phyloP scores from a whole-genome alignment of 2,329 filamentous ascomycete genomes.

The Apiospora phragmitis region DNA sequence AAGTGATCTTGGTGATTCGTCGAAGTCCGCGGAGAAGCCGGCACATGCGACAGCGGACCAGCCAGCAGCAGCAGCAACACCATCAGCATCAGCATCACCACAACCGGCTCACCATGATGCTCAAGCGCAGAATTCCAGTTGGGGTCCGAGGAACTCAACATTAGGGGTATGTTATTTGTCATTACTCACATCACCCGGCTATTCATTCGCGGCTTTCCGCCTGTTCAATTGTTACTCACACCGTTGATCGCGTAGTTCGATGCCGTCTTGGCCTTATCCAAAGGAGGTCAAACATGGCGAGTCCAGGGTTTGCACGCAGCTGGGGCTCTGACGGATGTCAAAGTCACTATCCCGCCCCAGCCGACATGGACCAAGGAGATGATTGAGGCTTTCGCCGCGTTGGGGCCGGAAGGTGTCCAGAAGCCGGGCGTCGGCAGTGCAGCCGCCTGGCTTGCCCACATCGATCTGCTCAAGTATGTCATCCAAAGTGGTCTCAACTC shows the following conservation, averaged over 20 bases:
- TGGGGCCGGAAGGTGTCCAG: conserved; percentile 18
- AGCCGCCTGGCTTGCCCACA: conserved; percentile 31
- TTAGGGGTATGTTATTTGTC: not conserved
- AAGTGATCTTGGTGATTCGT: not conserved
- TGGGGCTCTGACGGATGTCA: conserved; percentile 31
- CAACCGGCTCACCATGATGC: not conserved
- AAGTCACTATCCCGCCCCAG: conserved; percentile 34
- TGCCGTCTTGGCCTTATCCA: not conserved
- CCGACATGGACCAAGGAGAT: conserved; percentile 29
- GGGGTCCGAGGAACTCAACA: not conserved
- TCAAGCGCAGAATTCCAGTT: not conserved
- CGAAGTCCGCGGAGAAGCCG: not conserved
- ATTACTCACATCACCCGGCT: not conserved
- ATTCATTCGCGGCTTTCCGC: not conserved
- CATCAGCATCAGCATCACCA: not conserved
- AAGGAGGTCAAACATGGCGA: conserved; percentile 26
- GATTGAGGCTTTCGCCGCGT: conserved; percentile 28
- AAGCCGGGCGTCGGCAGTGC: conserved; percentile 20
- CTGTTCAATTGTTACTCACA: not conserved
- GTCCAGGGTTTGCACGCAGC: conserved; percentile 35
- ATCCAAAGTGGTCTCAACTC: conserved; percentile 31
- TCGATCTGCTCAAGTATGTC: conserved; percentile 32
- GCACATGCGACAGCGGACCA: not conserved
- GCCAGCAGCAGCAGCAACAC: not conserved
- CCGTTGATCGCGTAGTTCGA: not conserved